These are phyloP conservation scores for Ophidiomyces ophidiicola DNA, from an alignment of 2,329 filamentous ascomycete genomes.

Conservation along the genomic window DNA sequence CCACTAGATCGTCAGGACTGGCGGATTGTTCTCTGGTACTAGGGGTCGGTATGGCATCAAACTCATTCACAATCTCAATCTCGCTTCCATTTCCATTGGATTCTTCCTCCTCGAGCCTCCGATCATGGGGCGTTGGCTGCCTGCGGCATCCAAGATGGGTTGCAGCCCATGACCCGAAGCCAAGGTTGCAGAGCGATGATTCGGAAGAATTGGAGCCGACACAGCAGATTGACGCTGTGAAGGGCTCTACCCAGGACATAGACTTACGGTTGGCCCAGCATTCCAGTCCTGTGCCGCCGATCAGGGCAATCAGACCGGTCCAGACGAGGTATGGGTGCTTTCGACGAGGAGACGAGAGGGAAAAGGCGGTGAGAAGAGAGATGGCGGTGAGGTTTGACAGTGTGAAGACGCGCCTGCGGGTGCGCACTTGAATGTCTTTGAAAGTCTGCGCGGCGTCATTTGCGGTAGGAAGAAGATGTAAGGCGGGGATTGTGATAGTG, in stretches of 20 bases:
- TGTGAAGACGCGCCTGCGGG: conserved; percentile 52
- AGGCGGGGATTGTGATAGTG: conserved; percentile 62
- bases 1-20: background rate
- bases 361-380: conserved; percentile 65
- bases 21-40: conserved; percentile 7
- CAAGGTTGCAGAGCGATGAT: background rate
- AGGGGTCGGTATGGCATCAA: conserved; percentile 14
- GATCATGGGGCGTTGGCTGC: background rate
- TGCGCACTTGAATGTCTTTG: conserved; percentile 50
- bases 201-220: background rate
- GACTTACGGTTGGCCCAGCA: conserved; percentile 58
- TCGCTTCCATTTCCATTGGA: conserved; percentile 14
- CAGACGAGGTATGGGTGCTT: conserved; percentile 87
- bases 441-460: conserved; percentile 58
- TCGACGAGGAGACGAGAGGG: conserved; percentile 58
- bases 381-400: conserved; percentile 57
- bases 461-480: conserved; percentile 69
- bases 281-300: conserved; percentile 45
- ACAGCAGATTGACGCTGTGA: conserved; percentile 5
- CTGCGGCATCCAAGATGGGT: conserved; percentile 5
- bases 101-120: conserved; percentile 19
- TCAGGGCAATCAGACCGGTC: conserved; percentile 53
- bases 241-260: conserved; percentile 5
- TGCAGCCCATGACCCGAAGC: conserved; percentile 5
- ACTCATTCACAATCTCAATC: conserved; percentile 15